Conservation (phyloP, 768 basidiomycete species). For the Steccherinum ochraceum region DNA sequence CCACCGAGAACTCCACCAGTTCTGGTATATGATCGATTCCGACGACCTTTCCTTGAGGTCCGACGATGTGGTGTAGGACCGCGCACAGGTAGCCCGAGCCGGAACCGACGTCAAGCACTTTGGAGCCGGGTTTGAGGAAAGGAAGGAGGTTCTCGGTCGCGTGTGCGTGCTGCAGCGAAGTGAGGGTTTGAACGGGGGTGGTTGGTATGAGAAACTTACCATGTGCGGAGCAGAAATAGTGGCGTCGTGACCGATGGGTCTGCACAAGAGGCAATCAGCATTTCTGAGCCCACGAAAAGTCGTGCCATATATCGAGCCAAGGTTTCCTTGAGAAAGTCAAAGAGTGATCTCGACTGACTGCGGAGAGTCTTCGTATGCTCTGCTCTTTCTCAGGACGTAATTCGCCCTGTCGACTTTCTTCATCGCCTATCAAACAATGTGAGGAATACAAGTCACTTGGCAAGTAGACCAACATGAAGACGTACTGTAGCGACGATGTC, state of each 20-base stretch:
- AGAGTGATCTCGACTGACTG: conserved; percentile 25
- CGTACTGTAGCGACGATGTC: conserved; percentile 51
- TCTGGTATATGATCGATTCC: conserved; percentile 90
- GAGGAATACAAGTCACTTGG: background rate
- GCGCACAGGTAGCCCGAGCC: conserved; percentile 86
- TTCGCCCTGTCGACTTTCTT: conserved; percentile 38
- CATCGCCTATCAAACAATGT: conserved; percentile 32
- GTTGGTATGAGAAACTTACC: conserved; percentile 35
- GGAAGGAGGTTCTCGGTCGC: conserved; percentile 74
- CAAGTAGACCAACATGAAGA: background rate
- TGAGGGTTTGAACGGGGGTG: background rate
- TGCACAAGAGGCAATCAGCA: background rate
- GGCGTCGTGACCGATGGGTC: conserved; percentile 72
- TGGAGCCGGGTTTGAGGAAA: conserved; percentile 60
- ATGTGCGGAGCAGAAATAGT: conserved; percentile 98
- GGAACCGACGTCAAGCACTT: conserved; percentile 84
- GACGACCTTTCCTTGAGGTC: conserved; percentile 54
- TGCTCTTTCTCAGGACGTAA: conserved; percentile 27
- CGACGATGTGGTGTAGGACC: conserved; percentile 70
- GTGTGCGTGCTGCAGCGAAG: conserved; percentile 62
- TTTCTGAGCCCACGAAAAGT: background rate
- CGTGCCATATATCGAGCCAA: too few relatives aligned
- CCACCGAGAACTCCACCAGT: conserved; percentile 62
- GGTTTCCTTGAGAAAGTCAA: background rate
- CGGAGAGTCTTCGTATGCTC: conserved; percentile 47